phyloP scores from a whole-genome alignment of 2,329 filamentous ascomycete genomes.

The Fusarium sp. region DNA sequence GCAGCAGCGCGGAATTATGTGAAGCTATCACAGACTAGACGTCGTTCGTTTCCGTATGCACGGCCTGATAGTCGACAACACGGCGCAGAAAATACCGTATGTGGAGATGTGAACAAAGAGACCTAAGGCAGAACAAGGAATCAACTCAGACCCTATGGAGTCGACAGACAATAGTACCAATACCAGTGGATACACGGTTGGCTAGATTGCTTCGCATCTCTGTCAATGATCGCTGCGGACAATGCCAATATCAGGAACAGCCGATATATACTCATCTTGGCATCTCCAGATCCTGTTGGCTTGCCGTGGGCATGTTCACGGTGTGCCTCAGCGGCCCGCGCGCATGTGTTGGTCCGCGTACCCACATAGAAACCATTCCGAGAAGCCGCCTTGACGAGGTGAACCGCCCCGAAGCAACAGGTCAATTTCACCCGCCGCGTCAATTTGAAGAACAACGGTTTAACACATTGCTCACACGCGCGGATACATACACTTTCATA shows the following conservation, averaged over 20 bases:
- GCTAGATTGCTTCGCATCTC: conserved; percentile 15
- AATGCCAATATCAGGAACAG: conserved; percentile 43
- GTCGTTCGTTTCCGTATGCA: conserved; percentile 32
- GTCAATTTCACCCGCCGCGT: conserved; percentile 31
- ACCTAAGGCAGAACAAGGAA: conserved; percentile 25
- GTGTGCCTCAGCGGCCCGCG: conserved; percentile 39
- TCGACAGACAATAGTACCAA: conserved; percentile 34
- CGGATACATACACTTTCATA: conserved; percentile 21
- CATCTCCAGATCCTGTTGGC: conserved; percentile 38
- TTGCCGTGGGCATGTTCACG: conserved; percentile 31
- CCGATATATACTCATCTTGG: conserved; percentile 20
- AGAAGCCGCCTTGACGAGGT: conserved; percentile 20
- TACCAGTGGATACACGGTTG: conserved; percentile 37
- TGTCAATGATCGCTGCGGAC: conserved; percentile 27
- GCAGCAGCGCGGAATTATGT: conserved; percentile 43
- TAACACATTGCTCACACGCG: conserved; percentile 23
- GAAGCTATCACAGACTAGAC: conserved; percentile 34
- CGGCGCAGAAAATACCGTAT: conserved; percentile 18
- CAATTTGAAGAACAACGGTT: conserved; percentile 19
- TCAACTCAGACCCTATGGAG: conserved; percentile 25
- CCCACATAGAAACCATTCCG: conserved; percentile 34
- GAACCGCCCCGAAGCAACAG: conserved; percentile 17
- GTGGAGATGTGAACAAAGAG: conserved; percentile 34
- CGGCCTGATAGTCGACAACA: conserved; percentile 19
- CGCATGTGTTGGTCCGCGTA: conserved; percentile 44